Base-by-base conservation (phyloP, 371 early-diverging fungal species). In the Blakeslea trispora region DNA sequence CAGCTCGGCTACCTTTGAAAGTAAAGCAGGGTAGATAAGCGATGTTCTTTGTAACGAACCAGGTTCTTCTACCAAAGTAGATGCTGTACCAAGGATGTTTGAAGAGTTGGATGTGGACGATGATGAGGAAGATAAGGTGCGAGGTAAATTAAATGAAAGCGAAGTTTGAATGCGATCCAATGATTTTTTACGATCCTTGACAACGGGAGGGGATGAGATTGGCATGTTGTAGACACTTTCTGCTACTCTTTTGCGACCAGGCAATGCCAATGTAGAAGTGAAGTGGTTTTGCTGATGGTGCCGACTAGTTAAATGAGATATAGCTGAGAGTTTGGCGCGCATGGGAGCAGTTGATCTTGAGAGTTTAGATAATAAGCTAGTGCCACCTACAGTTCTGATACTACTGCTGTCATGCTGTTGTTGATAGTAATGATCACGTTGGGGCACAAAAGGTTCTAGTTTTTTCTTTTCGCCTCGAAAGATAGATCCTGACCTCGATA, bases 1-100 rank as follows among this genome's bases (percentile, higher is more conserved):
- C 2, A 85, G 83, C n/a, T 74, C 72, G 3, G 93, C 90, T 14
- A 93, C 89, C 41, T 87, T 77, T 5, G 92, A 91, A 11, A 94
- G 82, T 59, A 94, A 69, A 3, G 94, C 94, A 5, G 93, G 91
- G 49, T 93, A 88, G 39, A 91, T 80, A 43, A 75, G 71, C 8
- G 31, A 17, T 22, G 18, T n/a, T 21, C 80, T 74, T 18, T 57
- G 37, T 17, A 50, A 37, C 7, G 61, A 55, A 1, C 40, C 46
- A 15, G 45, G 45, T 22, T 45, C 45, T 6, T 45, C 24, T 24
- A 45, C 45, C 4, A 23, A 21, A 14, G 53, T 32, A 68, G 68
- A 5, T 47, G 31, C 28, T 7, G 5, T 7, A 7, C 28, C 22
- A 43, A 53, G 22, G 45, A 49, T 51, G 41, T 51, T 42, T 24